A percentile compares a stretch with the other conserved stretches of the same genome.
These are phyloP conservation scores for Xanthoconium separans DNA, from an alignment of 1,284 basidiomycete genomes.

Conservation along the genomic window DNA sequence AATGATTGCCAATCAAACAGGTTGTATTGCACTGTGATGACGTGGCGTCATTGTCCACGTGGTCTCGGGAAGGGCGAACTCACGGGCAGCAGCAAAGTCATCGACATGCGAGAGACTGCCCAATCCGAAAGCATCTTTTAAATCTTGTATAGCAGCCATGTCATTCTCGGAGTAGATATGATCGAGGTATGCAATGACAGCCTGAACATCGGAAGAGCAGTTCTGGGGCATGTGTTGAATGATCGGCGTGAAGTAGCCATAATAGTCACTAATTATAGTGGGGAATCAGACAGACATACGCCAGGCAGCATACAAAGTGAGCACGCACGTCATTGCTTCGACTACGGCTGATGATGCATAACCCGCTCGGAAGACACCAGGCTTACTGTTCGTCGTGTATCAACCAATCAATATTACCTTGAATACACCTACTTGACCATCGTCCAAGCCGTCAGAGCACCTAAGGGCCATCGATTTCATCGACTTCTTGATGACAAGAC, in stretches of 20 bases:
- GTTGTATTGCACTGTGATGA: constrained; percentile 50
- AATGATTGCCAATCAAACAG: constrained; percentile 48
- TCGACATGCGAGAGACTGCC: constrained; percentile 56
- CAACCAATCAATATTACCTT: neutral
- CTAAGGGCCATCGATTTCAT: constrained; percentile 7
- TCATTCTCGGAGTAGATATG: constrained; percentile 48
- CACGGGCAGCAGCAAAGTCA: constrained; percentile 61
- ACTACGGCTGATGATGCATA: constrained; percentile 74
- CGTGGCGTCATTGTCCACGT: neutral
- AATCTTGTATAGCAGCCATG: constrained; percentile 42
- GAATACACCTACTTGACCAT: constrained; percentile 58
- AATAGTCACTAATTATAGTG: constrained; percentile 49
- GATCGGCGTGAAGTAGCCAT: constrained; percentile 72
- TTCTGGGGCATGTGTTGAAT: constrained; percentile 68
- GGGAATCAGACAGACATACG: neutral
- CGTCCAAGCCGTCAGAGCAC: constrained; percentile 66
- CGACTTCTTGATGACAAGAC: neutral
- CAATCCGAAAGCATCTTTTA: constrained; percentile 62
- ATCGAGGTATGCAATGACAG: constrained; percentile 65
- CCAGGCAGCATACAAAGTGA: neutral
- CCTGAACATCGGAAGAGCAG: constrained; percentile 69
- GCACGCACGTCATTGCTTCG: constrained; percentile 54
- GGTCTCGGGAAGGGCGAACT: neutral
- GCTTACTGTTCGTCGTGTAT: constrained; percentile 45
- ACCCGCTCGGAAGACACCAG: constrained; percentile 63